phyloP scores from a whole-genome alignment of 306 rosid species.

The Ziziphus jujuba region DNA sequence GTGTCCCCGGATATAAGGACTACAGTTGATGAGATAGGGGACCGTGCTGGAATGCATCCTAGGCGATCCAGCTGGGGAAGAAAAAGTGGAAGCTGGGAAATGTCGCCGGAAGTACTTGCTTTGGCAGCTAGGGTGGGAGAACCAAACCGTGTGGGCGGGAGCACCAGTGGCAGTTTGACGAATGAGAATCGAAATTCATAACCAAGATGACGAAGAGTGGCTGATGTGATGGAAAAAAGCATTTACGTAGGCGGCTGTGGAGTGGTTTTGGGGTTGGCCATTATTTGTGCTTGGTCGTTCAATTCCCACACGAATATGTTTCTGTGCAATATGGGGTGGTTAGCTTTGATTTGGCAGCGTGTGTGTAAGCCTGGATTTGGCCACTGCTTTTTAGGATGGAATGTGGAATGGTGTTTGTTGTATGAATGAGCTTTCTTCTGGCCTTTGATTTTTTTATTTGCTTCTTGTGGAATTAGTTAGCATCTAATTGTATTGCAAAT shows the following conservation, averaged over 20 bases:
- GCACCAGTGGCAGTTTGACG: constrained; percentile 55
- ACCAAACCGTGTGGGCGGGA: constrained; percentile 58
- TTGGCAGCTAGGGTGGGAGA: constrained; percentile 88
- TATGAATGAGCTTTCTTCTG: constrained; percentile 52
- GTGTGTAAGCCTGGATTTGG: constrained; percentile 51
- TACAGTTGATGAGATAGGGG: constrained; percentile 60
- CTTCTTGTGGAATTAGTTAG: constrained; percentile 42
- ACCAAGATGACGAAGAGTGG: constrained; percentile 13
- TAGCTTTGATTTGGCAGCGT: constrained; percentile 41
- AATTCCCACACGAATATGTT: constrained; percentile 35
- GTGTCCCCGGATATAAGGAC: constrained; percentile 75
- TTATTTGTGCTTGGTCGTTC: constrained; percentile 28
- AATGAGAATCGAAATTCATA: constrained; percentile 37
- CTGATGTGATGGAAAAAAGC: constrained; percentile 5
- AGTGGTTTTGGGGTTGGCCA: constrained; percentile 24
- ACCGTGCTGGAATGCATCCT: constrained; percentile 78
- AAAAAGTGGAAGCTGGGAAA: constrained; percentile 99
- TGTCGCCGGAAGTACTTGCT: constrained; percentile 98
- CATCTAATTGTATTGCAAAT: constrained; percentile 36
- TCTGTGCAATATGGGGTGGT: constrained; percentile 43
- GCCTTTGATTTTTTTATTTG: constrained; percentile 27
- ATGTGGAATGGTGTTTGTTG: constrained; percentile 40
- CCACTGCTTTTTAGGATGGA: constrained; percentile 42
- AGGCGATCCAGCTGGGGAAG: constrained; percentile 97
- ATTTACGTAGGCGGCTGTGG: constrained; percentile 33